Base-by-base conservation (phyloP, 2,329 filamentous ascomycete genomes). In the Curvularia verruculosa region DNA sequence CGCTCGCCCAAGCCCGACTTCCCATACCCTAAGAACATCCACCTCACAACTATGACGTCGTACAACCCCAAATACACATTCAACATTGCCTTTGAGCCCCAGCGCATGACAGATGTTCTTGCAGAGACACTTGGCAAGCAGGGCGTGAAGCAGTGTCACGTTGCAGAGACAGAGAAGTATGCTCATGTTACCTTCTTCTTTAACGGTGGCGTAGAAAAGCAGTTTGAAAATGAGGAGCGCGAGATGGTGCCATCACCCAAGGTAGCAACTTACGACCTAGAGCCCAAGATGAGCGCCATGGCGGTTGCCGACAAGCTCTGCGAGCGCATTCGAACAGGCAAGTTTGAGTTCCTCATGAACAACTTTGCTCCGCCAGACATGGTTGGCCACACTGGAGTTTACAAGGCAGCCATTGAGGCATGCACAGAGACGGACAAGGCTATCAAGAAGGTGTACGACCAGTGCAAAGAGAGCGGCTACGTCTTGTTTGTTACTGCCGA, bases 171-270 rank as follows among this genome's bases (percentile, higher is more conserved):
- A 2, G 95, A 99, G 80, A 99, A 99, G 84, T 99, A 99, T 79
- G 95, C 95, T 34, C 95, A 99, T 82, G 95, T 99, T 64, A 98
- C 95, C 55, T 98, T 98, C 86, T 98, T 98, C 86, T 98, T 98
- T 88, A 99, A 99, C 81, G 95, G 95, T 56, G 95, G 95, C 74
- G 91, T 96, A 51, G 95, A 99, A 83, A 96, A 97, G 83, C 90
- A 91, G 63, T 99, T 97, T 80, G 87, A 90, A 52, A 89, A 92
- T 46, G 95, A 99, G 81, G 87, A 89, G 61, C 91, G 95, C 65
- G 95, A 99, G 72, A 90, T 96, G 83, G 93, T 99, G 44, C 88
- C 92, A 48, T 96, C 92, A 47, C 96, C 96, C 78, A 94, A 89
- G 84, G 95, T 99, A 34, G 85, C 95, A 23, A 99, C 95, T 29